Percentiles rank a stretch among this genome's conserved stretches.
These are phyloP conservation scores for Hericium erinaceus DNA, from an alignment of 768 basidiomycete species.

Conservation along the genomic window DNA sequence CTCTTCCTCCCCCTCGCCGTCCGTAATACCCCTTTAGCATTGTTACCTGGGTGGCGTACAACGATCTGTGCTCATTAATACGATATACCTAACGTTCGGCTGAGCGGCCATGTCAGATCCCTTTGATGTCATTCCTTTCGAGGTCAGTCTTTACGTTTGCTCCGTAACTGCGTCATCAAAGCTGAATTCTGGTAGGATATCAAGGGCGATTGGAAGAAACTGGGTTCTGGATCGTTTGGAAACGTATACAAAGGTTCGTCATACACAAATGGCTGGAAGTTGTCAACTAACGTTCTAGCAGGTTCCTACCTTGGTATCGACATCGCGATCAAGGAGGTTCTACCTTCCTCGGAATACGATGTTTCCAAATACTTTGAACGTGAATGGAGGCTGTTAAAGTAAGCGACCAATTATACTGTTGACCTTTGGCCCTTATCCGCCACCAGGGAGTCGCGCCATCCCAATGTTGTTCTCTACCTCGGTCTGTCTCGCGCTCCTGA, in stretches of 20 bases:
- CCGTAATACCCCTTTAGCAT: not conserved
- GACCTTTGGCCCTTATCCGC: conserved; percentile 4
- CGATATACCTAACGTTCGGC: not conserved
- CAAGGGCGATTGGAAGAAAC: conserved; percentile 79
- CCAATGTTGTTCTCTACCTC: conserved; percentile 89
- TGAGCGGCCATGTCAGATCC: conserved; percentile 42
- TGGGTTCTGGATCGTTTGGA: conserved; percentile 90
- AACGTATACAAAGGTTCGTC: conserved; percentile 79
- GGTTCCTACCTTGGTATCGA: conserved; percentile 91
- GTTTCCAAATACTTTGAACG: conserved; percentile 96
- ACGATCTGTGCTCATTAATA: too few relatives aligned
- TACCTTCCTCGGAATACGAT: conserved; percentile 86
- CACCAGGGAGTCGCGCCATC: conserved; percentile 73
- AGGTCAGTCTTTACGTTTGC: conserved; percentile 35
- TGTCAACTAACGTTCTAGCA: conserved; percentile 20
- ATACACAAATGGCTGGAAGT: not conserved
- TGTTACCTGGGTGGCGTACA: not conserved
- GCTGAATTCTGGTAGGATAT: conserved; percentile 49
- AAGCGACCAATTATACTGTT: conserved; percentile 13
- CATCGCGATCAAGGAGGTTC: conserved; percentile 93
- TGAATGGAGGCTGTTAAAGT: conserved; percentile 98
- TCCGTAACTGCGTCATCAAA: too few relatives aligned
- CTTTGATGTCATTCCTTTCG: conserved; percentile 84
- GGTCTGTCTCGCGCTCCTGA: conserved; percentile 77
- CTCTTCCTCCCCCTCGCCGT: not conserved